Base-by-base conservation (phyloP, 768 basidiomycete species). In the Termitomyces sp. region DNA sequence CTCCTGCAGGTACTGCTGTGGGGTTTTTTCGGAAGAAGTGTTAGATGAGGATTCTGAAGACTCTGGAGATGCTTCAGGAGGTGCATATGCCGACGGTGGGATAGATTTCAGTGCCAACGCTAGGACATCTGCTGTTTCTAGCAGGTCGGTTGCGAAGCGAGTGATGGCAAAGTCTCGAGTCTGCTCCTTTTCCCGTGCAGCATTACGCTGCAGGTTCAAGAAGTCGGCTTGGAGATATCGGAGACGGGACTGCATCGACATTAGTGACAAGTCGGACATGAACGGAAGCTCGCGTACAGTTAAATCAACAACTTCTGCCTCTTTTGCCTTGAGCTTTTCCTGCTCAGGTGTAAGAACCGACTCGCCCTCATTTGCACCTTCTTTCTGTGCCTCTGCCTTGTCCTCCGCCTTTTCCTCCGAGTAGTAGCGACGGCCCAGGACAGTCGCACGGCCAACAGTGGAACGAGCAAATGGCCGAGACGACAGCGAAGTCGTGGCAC, bases 181-280 rank as follows among this genome's bases (percentile, higher is more conserved):
- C 72, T 95, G 92, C 69, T 91, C 87, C 78, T 91, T 93, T 76
- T 98, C 97, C 60, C 90, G 83, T 31, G 88, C 87, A 55, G 94
- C 83, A 67, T 95, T 93, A 57, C 95, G 90, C 70, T 95, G 94
- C 46, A 97, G 81, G 73, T 98, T 99, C 46, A 96, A 76, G 74
- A 94, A 95, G 76, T 99, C 97, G 66, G 97, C 97, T 69, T 95
- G 89, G 58, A 92, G 80, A 70, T 98, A 97, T 49, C 90, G 87
- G 66, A 97, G 80, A 62, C 94, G 91, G 70, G 87, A 81, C 96
- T 97, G 72, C 20, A 41, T 9, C 18, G 18, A 31, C 24, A 58
- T 64, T 50, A 62, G 58, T 57, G 52, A 54, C n/a, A 33, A 44
- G 13, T 31, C 7, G 18, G 37, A 3, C 2, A 15, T 18, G 34